Base-by-base conservation (phyloP, 495 filamentous ascomycete genomes). In the Aspergillus conjunctus region DNA sequence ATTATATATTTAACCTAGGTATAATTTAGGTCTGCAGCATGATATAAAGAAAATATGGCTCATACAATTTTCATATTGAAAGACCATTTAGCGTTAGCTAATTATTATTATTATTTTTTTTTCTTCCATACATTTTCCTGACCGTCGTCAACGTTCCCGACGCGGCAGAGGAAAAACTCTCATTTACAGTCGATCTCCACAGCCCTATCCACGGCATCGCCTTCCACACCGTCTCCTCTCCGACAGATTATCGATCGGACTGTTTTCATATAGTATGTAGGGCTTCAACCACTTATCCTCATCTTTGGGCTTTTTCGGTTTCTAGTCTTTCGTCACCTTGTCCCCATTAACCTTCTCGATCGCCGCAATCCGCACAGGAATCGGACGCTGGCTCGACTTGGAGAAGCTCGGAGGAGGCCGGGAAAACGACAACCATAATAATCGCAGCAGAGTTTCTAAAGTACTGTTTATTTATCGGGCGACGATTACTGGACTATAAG, bases 161-260 rank as follows among this genome's bases (percentile, higher is more conserved):
- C 9, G 76, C 82, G 18, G 64, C 73, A 5, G 82, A 86, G 31
- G 80, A 85, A 41, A 79, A 90, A 54, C 81, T 96, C 48, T 79
- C 81, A 50, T 98, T 98, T 64, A 93, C 94, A 18, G 81, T 98
- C 57, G 96, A 95, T 70, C 85, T 98, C 26, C 85, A 96, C 65
- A 95, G 98, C 72, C 93, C 94, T 20, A 85, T 96, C 44, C 94
- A 98, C 77, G 85, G 87, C 66, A 94, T 98, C 71, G 85, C 87
- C 53, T 98, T 93, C 80, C 79, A 86, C 68, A 86, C 91, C 18
- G 72, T 97, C 65, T 91, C 91, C 52, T n/a, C n/a, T n/a, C n/a
- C n/a, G n/a, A n/a, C n/a, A n/a, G n/a, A n/a, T n/a, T n/a, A n/a
- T n/a, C n/a, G n/a, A n/a, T n/a, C n/a, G n/a, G n/a, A n/a, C n/a